Conservation (phyloP, 192 early-diverging fungal species). For the Thamnidium elegans region DNA sequence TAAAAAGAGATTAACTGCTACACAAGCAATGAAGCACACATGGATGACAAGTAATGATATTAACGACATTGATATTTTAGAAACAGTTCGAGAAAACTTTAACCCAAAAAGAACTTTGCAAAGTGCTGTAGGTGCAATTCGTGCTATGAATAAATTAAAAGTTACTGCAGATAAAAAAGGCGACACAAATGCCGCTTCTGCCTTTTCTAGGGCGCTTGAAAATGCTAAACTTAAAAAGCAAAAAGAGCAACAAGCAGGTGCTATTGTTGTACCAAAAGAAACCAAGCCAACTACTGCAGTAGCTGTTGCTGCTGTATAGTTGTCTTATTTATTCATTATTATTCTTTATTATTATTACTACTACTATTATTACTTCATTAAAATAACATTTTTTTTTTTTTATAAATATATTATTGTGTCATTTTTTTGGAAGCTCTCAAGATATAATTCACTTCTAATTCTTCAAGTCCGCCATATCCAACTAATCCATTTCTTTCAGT, state of each 20-base stretch:
- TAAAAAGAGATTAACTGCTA: conserved; percentile 68
- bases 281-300: too few species aligned
- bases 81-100: conserved; percentile 76
- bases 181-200: neutral
- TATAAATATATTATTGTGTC: neutral
- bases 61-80: conserved; percentile 78
- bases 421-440: conserved; percentile 11
- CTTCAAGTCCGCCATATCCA: conserved; percentile 28
- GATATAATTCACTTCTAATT: conserved; percentile 46
- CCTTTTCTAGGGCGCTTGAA: neutral
- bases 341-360: neutral
- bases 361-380: neutral
- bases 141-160: conserved; percentile 55
- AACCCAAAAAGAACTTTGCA: conserved; percentile 59
- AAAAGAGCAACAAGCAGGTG: neutral
- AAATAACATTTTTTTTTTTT: neutral
- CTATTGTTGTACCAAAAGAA: neutral
- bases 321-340: neutral
- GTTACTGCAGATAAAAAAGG: neutral
- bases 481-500: conserved; percentile 20
- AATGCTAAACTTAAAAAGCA: neutral
- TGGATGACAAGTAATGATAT: conserved; percentile 72
- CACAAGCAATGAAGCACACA: conserved; percentile 78
- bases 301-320: too few species aligned
- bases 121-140: conserved; percentile 62